These are phyloP conservation scores for Francoa sonchifolia DNA, from an alignment of 441 rosid species.

Conservation along the genomic window DNA sequence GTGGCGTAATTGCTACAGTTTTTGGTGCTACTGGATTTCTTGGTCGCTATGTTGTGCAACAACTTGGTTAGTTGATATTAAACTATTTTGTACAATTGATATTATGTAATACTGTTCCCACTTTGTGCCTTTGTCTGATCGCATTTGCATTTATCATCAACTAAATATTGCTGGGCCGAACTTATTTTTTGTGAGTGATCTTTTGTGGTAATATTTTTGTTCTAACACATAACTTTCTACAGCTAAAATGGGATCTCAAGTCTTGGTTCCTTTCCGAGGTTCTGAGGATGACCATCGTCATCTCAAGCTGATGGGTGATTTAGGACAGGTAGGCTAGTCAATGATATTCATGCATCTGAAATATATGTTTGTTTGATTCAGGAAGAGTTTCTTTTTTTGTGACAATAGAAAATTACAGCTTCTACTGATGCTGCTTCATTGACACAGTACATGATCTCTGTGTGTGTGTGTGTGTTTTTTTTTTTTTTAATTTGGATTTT, in stretches of 20 bases:
- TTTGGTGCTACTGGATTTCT: constrained; percentile 98
- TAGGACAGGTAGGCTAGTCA: constrained; percentile 65
- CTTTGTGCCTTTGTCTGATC: too few relatives aligned
- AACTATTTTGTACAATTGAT: background rate
- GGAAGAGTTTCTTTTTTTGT: background rate
- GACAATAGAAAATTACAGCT: too few relatives aligned
- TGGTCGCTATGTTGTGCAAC: constrained; percentile 98
- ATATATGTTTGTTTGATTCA: background rate
- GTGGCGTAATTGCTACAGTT: constrained; percentile 94
- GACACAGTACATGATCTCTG: background rate
- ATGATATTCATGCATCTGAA: background rate
- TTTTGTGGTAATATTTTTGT: background rate
- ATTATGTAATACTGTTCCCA: too few relatives aligned
- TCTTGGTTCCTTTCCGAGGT: constrained; percentile 92
- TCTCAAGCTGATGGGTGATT: constrained; percentile 98
- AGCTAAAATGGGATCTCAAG: constrained; percentile 99
- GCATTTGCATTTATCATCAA: too few relatives aligned
- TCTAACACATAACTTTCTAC: constrained; percentile 13
- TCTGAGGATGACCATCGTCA: constrained; percentile 87
- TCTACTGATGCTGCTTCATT: too few relatives aligned
- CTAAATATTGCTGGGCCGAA: background rate
- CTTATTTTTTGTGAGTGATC: background rate
- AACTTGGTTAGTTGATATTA: constrained; percentile 59
- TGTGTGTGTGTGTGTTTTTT: background rate
- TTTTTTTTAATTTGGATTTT: background rate